phyloP scores from a whole-genome alignment of 257 asterid species.

The Ophiorrhiza pumila region DNA sequence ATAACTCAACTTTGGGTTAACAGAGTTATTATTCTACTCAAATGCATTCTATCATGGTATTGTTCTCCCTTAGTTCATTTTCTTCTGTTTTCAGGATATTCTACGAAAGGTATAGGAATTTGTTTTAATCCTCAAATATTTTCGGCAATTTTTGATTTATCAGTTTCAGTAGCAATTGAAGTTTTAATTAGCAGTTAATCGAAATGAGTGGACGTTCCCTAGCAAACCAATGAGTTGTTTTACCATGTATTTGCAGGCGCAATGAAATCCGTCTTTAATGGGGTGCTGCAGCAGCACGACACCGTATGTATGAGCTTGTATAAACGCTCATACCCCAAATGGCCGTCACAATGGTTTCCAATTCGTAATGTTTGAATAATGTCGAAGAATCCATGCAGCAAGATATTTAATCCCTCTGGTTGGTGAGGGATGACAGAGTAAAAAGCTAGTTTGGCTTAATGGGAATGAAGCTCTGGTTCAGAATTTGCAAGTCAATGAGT shows the following conservation, averaged over 20 bases:
- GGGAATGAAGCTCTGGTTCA: slow-evolving; percentile 86
- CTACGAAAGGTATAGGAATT: not conserved
- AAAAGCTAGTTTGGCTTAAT: slow-evolving; percentile 14
- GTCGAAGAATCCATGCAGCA: not conserved
- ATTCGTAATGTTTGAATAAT: slow-evolving; percentile 37
- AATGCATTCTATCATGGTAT: not conserved
- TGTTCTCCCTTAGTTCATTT: not conserved
- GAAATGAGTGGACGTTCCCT: not conserved
- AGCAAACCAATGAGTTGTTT: too few relatives aligned
- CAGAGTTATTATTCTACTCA: not conserved
- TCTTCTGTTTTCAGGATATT: not conserved
- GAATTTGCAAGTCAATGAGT: slow-evolving; percentile 26
- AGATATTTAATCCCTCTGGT: not conserved
- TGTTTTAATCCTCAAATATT: not conserved
- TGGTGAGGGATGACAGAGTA: slow-evolving; percentile 3
- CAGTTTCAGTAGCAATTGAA: not conserved
- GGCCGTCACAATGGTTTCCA: slow-evolving; percentile 88
- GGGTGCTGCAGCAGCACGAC: slow-evolving; percentile 86
- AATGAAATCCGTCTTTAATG: slow-evolving; percentile 81
- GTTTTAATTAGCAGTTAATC: not conserved
- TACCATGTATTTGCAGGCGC: slow-evolving; percentile 50
- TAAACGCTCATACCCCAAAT: slow-evolving; percentile 84
- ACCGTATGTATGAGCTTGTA: slow-evolving; percentile 88
- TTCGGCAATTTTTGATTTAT: not conserved
- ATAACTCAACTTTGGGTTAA: not conserved